Base-by-base conservation (phyloP, 352 stramenopile genomes). In the Blastocystis sp. region DNA sequence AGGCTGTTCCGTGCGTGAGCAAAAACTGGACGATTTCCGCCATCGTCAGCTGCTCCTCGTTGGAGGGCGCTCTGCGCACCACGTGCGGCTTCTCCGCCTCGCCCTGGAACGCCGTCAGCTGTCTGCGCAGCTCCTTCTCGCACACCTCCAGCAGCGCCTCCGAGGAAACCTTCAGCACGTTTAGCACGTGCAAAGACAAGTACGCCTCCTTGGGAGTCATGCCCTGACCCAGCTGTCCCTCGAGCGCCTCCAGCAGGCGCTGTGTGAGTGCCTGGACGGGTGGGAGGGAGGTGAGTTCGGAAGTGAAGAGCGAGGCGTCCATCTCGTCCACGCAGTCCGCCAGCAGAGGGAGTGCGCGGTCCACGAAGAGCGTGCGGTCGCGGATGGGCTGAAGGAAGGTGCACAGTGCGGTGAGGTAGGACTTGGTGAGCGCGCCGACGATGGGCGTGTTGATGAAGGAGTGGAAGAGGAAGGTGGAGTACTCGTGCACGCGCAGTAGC, bases 241-340 rank as follows among this genome's bases (percentile, higher is more conserved):
- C 45, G 45, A 55, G 45, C 6, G 45, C 45, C 0, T 16, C 6
- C 9, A 55, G 45, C 45, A 55, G 45, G 16, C 45, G 45, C 6
- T 6, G 6, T 6, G 45, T 55, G 6, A 55, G 6, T 16, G 9
- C 6, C 45, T 55, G 45, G 6, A 55, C 45, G 45, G 45, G 6
- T 19, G 45, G 16, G 16, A 19, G 6, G 45, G 45, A 55, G 45
- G 45, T 55, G 45, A 55, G 45, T 1, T 55, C 45, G 6, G 45
- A 0, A 6, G 45, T 55, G 45, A 55, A 19, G 9, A 26, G 37
- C 2, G 26, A 60, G 31, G 37, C 33, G 21, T 77, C 66, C 29
- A 85, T 67, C 60, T 85, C 74, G n/a, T 85, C 74, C 2, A 85
- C 21, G 3, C 16, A 13, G 51, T 85, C 74, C 31, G 31, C 31